Evolutionary conservation across 1,284 basidiomycete species (phyloP).

Genomic region (Puccinia hordei): DNA sequence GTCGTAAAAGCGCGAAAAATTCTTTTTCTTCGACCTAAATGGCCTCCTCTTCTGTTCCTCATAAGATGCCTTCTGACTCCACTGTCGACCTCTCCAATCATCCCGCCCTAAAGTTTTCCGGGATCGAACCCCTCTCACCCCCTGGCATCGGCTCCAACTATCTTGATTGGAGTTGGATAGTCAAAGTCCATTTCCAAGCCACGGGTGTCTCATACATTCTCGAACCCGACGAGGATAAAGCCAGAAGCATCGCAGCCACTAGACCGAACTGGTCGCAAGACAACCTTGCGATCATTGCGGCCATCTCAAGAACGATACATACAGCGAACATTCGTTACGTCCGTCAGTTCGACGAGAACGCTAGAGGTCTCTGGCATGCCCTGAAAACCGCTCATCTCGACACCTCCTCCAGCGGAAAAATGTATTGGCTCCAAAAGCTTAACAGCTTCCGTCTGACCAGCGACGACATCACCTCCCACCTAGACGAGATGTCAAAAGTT

Average conservation of each 20-base stretch:
- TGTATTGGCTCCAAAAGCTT: background rate
- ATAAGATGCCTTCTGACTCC: no score
- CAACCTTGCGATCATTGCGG: background rate
- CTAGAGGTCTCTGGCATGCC: background rate
- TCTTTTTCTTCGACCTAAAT: no score
- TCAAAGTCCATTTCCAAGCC: background rate
- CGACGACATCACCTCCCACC: background rate
- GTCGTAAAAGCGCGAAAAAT: no score
- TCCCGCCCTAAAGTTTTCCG: background rate
- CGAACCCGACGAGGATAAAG: background rate
- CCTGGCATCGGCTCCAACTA: background rate
- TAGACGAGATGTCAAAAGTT: background rate
- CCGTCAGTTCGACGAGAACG: background rate
- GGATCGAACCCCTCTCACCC: background rate
- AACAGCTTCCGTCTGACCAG: background rate
- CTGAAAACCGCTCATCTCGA: background rate
- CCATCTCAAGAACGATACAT: background rate
- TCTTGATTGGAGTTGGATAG: background rate
- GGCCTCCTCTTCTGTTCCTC: no score
- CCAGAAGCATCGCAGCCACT: background rate
- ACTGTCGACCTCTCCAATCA: no score
- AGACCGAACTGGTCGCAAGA: background rate
- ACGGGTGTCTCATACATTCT: background rate
- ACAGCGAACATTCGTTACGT: background rate
- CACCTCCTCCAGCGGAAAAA: background rate